These are phyloP conservation scores for Kwoniella heveanensis DNA, from an alignment of 768 basidiomycete genomes.

Conservation along the genomic window DNA sequence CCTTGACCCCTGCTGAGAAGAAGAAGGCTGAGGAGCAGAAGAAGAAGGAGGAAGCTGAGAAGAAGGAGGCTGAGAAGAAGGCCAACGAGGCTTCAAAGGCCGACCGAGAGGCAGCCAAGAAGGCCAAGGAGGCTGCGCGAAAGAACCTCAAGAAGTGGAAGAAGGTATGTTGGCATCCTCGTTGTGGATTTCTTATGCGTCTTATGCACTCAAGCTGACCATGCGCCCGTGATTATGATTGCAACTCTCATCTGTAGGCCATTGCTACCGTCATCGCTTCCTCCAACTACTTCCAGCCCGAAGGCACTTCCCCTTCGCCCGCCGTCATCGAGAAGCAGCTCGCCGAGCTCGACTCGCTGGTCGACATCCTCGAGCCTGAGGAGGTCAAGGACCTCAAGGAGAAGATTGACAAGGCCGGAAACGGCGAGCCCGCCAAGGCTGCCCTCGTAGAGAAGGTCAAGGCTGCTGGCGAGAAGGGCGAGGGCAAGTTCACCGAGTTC, in stretches of 20 bases:
- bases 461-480: slow-evolving; percentile 49
- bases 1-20: slow-evolving; percentile 57
- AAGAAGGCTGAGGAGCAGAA: slow-evolving; percentile 62
- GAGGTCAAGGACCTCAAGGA: slow-evolving; percentile 57
- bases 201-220: slow-evolving; percentile 3
- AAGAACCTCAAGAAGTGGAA: slow-evolving; percentile 63
- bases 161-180: slow-evolving; percentile 70
- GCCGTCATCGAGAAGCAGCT: slow-evolving; percentile 57
- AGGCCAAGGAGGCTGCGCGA: slow-evolving; percentile 67
- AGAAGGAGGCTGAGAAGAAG: slow-evolving; percentile 70
- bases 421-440: slow-evolving; percentile 52
- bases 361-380: slow-evolving; percentile 57
- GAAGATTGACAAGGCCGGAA: slow-evolving; percentile 56
- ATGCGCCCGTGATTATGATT: too few relatives aligned
- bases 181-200: too few relatives aligned
- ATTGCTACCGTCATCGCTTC: slow-evolving; percentile 56
- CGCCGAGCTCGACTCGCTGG: slow-evolving; percentile 57
- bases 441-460: slow-evolving; percentile 48
- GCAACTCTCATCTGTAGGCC: too few relatives aligned
- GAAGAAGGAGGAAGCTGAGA: slow-evolving; percentile 64
- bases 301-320: slow-evolving; percentile 55
- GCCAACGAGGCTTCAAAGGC: slow-evolving; percentile 54
- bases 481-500: slow-evolving; percentile 57
- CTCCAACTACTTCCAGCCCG: slow-evolving; percentile 59
- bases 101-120: slow-evolving; percentile 61